These are phyloP conservation scores for Marasmius tenuissimus DNA, from an alignment of 1,284 basidiomycete species.

Conservation along the genomic window DNA sequence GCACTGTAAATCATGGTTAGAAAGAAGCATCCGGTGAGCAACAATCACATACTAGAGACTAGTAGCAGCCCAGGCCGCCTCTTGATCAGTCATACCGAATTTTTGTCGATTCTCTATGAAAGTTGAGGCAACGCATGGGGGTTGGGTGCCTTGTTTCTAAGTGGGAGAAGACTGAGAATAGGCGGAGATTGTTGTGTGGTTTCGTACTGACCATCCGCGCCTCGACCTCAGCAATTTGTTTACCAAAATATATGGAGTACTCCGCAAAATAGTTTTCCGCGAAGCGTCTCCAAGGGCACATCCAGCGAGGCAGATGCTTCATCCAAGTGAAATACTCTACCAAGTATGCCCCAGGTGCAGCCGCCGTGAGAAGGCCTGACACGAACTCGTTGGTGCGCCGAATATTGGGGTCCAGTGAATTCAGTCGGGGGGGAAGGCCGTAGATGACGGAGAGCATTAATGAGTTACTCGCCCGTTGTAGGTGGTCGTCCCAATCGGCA, in stretches of 20 bases:
- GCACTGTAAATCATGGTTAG: conserved; percentile 1
- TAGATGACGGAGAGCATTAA: conserved; percentile 3
- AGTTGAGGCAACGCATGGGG: not conserved
- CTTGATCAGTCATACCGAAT: too few relatives aligned
- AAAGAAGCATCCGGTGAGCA: too few relatives aligned
- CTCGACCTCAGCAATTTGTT: conserved; percentile 7
- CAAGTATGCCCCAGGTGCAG: conserved; percentile 16
- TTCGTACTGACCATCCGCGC: conserved; percentile 1
- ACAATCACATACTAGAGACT: too few relatives aligned
- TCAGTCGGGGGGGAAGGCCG: conserved; percentile 7
- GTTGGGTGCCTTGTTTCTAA: conserved; percentile 1
- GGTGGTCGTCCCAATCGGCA: conserved; percentile 11
- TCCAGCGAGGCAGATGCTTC: conserved; percentile 16
- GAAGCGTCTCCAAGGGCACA: conserved; percentile 15
- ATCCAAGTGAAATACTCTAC: conserved; percentile 25
- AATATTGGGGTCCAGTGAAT: conserved; percentile 13
- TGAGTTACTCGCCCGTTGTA: conserved; percentile 7
- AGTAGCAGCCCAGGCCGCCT: too few relatives aligned
- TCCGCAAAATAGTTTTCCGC: conserved; percentile 11
- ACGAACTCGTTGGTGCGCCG: conserved; percentile 16
- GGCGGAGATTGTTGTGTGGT: not conserved
- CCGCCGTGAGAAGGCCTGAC: conserved; percentile 11
- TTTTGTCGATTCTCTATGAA: too few relatives aligned
- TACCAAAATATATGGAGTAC: conserved; percentile 12
- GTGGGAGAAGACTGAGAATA: not conserved